Base-by-base conservation (phyloP, 1,284 basidiomycete genomes). In the Vanrija pseudolonga region DNA sequence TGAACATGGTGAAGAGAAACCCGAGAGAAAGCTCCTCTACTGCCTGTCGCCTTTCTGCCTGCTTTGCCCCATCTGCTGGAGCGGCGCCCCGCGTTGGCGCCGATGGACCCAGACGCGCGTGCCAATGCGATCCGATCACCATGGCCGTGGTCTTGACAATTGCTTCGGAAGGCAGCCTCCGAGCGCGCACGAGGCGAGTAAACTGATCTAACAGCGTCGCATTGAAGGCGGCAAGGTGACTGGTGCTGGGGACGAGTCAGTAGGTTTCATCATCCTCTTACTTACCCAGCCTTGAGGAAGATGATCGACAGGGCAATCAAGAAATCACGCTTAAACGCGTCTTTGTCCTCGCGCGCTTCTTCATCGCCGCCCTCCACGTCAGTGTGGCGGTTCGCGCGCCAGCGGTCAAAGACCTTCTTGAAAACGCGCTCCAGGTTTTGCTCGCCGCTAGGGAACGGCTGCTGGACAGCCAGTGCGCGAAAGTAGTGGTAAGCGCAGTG, bases 401-500 rank as follows among this genome's bases (percentile, higher is more conserved):
- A 69, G 42, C 78, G 77, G 37, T 87, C 85, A 57, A 89, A 73
- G 1, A 83, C 80, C 73, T 85, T 88, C 48, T 78, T 78, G 32
- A 93, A 79, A 22, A 87, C 83, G 23, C 82, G 85, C 17, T 84
- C 83, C 56, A 98, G 79, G 65, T 98, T 98, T 62, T 88, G 86
- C 6, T 85, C 82, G 2, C 92, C 92, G 1, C 90, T 88, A 36
- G 90, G 86, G 76, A 94, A 98, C 0, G 92, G 89, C 53, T 85
- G 82, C 26, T 83, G 82, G 45, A 93, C 89, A 65, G 91, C 95
- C 6, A 98, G 78, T 0, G 95, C 90, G 38, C 92, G 86, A 68
- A 94, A 94, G 76, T 97, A 95, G 71, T 94, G 86, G 61, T 90
- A 84, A 15, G 90, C 79, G 26, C 89, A 86, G 24, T 80, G 78